Percentiles rank a stretch among this genome's conserved stretches.
These are phyloP conservation scores for Rubia balearica DNA, from an alignment of 305 asterid genomes.

Conservation along the genomic window DNA sequence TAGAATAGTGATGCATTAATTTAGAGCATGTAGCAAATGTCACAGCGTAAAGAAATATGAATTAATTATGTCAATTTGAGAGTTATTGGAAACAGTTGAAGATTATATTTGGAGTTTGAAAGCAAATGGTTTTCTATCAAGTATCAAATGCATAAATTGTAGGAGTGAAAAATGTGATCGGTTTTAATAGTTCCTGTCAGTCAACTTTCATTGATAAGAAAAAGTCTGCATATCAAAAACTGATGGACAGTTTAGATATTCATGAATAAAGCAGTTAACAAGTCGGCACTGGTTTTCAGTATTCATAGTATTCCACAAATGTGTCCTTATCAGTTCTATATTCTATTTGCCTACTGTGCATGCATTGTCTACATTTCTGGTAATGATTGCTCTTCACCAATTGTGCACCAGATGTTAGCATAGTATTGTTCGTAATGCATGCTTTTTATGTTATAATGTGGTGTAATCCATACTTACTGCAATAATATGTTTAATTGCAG, in stretches of 20 bases:
- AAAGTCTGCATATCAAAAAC: neutral
- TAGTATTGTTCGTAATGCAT: neutral
- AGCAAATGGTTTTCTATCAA: neutral
- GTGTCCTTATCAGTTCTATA: neutral
- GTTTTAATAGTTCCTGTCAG: neutral
- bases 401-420: neutral
- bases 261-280: no score
- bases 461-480: constrained; percentile 19
- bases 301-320: neutral
- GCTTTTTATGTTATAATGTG: constrained; percentile 8
- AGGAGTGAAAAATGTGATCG: neutral
- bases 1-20: neutral
- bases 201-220: neutral
- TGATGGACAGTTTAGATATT: no score
- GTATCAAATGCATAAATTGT: neutral
- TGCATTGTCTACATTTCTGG: neutral
- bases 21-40: neutral
- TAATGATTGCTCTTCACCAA: neutral
- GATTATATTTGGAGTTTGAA: neutral
- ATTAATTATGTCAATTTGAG: neutral
- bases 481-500: constrained; percentile 35
- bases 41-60: neutral
- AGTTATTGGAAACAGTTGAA: neutral
- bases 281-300: no score
- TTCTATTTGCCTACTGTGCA: neutral